Percentiles rank a stretch among this genome's conserved stretches.
phyloP scores from a whole-genome alignment of 73 alveolate species.

The Paramecium sonneborni region DNA sequence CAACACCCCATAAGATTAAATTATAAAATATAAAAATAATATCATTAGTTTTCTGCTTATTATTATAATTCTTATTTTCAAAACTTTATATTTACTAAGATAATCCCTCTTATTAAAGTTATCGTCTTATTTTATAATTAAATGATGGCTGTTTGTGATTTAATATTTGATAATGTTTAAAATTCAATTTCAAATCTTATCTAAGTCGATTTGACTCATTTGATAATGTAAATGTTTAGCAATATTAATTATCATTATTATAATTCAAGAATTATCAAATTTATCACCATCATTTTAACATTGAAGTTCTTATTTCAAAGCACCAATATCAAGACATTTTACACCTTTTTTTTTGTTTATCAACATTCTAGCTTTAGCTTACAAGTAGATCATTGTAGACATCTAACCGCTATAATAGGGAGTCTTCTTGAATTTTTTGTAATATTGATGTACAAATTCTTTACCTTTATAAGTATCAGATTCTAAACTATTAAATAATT shows the following conservation, averaged over 20 bases:
- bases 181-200: neutral
- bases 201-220: neutral
- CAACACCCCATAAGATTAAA: constrained; percentile 48
- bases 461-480: neutral
- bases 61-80: neutral
- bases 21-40: neutral
- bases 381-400: neutral
- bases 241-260: neutral
- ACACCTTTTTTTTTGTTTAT: constrained; percentile 4
- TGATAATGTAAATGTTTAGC: neutral
- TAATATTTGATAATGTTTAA: too few relatives aligned
- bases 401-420: neutral
- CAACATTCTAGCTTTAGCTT: neutral
- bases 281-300: neutral
- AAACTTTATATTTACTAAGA: neutral
- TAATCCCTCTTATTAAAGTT: neutral
- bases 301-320: neutral
- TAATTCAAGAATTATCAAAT: neutral
- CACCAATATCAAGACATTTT: neutral
- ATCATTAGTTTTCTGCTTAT: neutral
- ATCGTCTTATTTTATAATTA: neutral
- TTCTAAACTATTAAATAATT: neutral
- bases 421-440: neutral
- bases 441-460: neutral
- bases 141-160: neutral